Percentiles rank a stretch among this genome's conserved stretches.
Conservation (phyloP, 441 rosid genomes). For the Flueggea neowawraea region DNA sequence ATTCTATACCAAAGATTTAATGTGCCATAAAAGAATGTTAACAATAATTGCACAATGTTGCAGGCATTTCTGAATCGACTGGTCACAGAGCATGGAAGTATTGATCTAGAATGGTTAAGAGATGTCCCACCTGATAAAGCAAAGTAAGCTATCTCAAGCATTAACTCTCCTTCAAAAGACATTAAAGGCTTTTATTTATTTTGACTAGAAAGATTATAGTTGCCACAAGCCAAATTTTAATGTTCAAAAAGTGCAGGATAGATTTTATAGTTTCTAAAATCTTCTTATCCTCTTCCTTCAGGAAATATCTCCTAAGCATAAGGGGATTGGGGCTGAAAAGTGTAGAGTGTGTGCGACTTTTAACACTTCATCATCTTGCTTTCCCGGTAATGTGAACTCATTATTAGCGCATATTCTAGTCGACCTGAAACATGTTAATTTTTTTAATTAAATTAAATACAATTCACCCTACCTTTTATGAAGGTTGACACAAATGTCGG, state of each 20-base stretch:
- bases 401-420: too few relatives aligned
- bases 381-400: slow-evolving; percentile 62
- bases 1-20: background rate
- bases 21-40: slow-evolving; percentile 10
- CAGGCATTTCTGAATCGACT: slow-evolving; percentile 85
- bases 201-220: background rate
- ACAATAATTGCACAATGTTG: slow-evolving; percentile 29
- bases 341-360: slow-evolving; percentile 95
- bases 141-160: slow-evolving; percentile 53
- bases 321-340: slow-evolving; percentile 96
- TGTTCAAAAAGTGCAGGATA: background rate
- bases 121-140: slow-evolving; percentile 77
- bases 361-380: slow-evolving; percentile 95
- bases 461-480: slow-evolving; percentile 18
- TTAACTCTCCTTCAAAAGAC: background rate
- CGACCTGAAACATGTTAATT: background rate
- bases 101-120: slow-evolving; percentile 96
- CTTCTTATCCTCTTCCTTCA: slow-evolving; percentile 20
- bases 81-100: slow-evolving; percentile 74
- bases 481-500: slow-evolving; percentile 99
- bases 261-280: background rate
- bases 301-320: slow-evolving; percentile 88
- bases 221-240: too few relatives aligned
- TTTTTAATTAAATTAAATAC: slow-evolving; percentile 10
- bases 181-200: background rate